These are phyloP conservation scores for Blastobotrys chiropterorum DNA, from an alignment of 805 yeast genomes.

Conservation along the genomic window DNA sequence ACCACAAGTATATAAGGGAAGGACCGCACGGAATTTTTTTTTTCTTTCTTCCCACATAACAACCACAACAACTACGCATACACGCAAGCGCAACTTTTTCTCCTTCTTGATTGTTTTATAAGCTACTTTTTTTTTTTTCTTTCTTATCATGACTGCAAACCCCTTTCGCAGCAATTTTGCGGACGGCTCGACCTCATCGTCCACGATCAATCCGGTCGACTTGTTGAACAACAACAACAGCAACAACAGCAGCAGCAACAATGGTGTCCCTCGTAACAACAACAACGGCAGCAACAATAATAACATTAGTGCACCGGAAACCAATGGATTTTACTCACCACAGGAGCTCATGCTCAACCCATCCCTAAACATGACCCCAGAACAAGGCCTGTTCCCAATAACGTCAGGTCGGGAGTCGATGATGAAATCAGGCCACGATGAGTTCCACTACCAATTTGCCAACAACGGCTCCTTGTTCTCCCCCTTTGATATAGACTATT, in stretches of 20 bases:
- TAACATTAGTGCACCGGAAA: no score
- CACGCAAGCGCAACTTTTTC: no score
- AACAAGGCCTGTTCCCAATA: background rate
- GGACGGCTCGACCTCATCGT: background rate
- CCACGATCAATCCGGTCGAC: background rate
- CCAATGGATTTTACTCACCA: background rate
- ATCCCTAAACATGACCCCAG: background rate
- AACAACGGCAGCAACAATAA: background rate
- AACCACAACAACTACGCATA: no score
- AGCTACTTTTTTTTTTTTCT: background rate
- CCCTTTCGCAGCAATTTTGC: background rate
- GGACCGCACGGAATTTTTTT: background rate
- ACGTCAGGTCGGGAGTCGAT: slow-evolving; percentile 9
- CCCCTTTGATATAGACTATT: slow-evolving; percentile 6
- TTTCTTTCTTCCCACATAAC: background rate
- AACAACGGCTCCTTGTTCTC: slow-evolving; percentile 8
- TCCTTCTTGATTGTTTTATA: background rate
- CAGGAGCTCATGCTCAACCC: background rate
- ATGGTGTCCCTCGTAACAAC: no score
- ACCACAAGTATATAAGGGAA: background rate
- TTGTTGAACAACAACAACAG: background rate
- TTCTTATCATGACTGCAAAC: background rate
- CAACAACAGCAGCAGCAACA: background rate
- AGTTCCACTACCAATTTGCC: slow-evolving; percentile 4
- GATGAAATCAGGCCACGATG: slow-evolving; percentile 11